phyloP scores from a whole-genome alignment of 2,329 filamentous ascomycete genomes.

The Amesomyces nigricolor region DNA sequence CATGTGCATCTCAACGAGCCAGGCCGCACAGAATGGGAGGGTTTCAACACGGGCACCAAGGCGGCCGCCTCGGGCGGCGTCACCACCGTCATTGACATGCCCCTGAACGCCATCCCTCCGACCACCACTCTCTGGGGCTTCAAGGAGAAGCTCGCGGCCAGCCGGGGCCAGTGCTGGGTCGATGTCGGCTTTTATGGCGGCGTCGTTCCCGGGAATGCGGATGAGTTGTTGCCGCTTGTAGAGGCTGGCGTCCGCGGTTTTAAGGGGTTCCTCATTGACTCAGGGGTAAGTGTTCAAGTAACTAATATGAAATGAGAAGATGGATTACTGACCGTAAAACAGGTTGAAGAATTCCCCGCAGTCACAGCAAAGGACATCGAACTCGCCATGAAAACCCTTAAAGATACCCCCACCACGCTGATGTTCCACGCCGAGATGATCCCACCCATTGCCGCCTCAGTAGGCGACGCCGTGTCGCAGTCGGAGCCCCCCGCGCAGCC shows the following conservation, averaged over 20 bases:
- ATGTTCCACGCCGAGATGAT: constrained; percentile 99
- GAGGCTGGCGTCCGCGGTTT: constrained; percentile 86
- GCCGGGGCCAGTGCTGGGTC: constrained; percentile 87
- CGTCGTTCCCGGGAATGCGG: constrained; percentile 81
- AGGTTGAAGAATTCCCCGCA: constrained; percentile 94
- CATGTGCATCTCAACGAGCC: constrained; percentile 98
- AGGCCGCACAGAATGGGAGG: constrained; percentile 95
- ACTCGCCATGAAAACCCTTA: constrained; percentile 73
- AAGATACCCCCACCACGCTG: constrained; percentile 76
- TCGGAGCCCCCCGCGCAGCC: constrained; percentile 66
- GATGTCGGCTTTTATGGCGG: constrained; percentile 99
- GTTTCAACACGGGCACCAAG: constrained; percentile 89
- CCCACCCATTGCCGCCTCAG: constrained; percentile 74
- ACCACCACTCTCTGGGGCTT: constrained; percentile 84
- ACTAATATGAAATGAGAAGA: neutral
- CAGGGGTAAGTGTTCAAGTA: constrained; percentile 60
- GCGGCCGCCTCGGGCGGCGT: constrained; percentile 94
- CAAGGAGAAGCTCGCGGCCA: constrained; percentile 78
- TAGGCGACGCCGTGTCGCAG: constrained; percentile 68
- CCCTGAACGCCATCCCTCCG: constrained; percentile 90
- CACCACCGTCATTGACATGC: constrained; percentile 97
- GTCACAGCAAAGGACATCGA: constrained; percentile 75
- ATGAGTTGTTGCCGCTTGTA: constrained; percentile 73
- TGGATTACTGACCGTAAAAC: constrained; percentile 15
- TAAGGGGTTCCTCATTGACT: constrained; percentile 97